Conservation (phyloP, 208 protist species). For the Wallacemonas rigidus region DNA sequence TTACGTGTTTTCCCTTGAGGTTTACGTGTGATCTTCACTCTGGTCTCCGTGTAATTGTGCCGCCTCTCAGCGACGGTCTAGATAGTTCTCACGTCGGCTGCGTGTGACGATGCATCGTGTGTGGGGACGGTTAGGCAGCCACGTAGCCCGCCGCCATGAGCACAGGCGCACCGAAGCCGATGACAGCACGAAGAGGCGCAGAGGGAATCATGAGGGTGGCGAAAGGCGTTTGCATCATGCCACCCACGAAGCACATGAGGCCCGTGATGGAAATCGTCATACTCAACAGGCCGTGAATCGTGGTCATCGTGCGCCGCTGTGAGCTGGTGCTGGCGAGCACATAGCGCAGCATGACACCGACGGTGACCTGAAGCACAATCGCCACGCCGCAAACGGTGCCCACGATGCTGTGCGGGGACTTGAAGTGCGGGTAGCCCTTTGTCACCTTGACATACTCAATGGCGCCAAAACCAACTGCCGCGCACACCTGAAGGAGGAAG, state of each 20-base stretch:
- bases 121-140: background rate
- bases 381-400: slow-evolving; percentile 29
- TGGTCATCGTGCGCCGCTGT: slow-evolving; percentile 2
- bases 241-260: slow-evolving; percentile 31
- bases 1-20: background rate
- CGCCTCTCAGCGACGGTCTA: too few relatives aligned
- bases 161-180: slow-evolving; percentile 13
- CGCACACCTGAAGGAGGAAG: slow-evolving; percentile 40
- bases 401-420: slow-evolving; percentile 45
- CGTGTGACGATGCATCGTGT: too few relatives aligned
- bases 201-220: slow-evolving; percentile 30
- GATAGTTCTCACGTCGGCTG: too few relatives aligned
- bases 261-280: slow-evolving; percentile 26
- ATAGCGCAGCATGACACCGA: slow-evolving; percentile 35
- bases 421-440: slow-evolving; percentile 40
- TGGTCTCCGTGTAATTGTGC: background rate
- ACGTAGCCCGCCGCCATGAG: slow-evolving; percentile 17
- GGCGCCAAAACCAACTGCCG: slow-evolving; percentile 41
- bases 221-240: slow-evolving; percentile 29
- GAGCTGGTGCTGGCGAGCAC: slow-evolving; percentile 13
- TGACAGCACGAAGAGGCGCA: slow-evolving; percentile 7
- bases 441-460: slow-evolving; percentile 63
- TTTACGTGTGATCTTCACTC: background rate
- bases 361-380: slow-evolving; percentile 36
- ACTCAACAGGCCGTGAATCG: slow-evolving; percentile 27